Evolutionary conservation across 495 filamentous ascomycete genomes (phyloP), one percentile per base, ranked within the genome.

Genomic region (Aspergillus egyptiacus): DNA sequence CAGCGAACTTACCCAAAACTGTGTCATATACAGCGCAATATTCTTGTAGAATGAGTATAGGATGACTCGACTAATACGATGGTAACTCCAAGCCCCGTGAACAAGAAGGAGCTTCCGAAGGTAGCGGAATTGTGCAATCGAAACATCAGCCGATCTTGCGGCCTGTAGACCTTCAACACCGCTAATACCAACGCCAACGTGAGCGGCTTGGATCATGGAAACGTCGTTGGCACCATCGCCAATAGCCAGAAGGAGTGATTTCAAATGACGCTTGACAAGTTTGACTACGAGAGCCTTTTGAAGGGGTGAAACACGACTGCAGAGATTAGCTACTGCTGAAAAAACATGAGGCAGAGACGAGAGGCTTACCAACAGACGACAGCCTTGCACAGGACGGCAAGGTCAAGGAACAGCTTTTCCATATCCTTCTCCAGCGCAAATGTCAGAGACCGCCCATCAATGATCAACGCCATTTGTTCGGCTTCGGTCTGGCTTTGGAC

Each of bases 31-130:
- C 34, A 99, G 73, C 2, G 90, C 84, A 55, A 97, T 96, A 69
- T 99, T 99, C 75, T 99, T 99, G 75, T 99, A 99, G 64, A 95
- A 99, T 1, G 93, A 97, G 67, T 96, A 99, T 34, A 99, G 67
- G 55, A 99, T 97, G 25, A 93, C 86, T 64, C 91, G 95, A 76
- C 85, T 89, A 59, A 99, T 87, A 31, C 94, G 87, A 56, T 96
- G 91, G 60, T 99, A 99, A 60, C 85, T 91, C 94, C 94, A 99
- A 8, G 91, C 82, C 37, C 94, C 94, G 60, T 99, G 94, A 8
- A 99, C 94, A 30, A 99, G 79, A 9, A 96, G 80, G 32, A 99
- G 76, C 65, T 99, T 99, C 48, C 90, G 84, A 34, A 99, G 80
- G 68, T 85, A 99, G 50, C 94, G 83, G 74, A 99, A 99, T 65